Evolutionary conservation across 495 filamentous ascomycete species (phyloP).

Genomic region (Talaromyces liani): DNA sequence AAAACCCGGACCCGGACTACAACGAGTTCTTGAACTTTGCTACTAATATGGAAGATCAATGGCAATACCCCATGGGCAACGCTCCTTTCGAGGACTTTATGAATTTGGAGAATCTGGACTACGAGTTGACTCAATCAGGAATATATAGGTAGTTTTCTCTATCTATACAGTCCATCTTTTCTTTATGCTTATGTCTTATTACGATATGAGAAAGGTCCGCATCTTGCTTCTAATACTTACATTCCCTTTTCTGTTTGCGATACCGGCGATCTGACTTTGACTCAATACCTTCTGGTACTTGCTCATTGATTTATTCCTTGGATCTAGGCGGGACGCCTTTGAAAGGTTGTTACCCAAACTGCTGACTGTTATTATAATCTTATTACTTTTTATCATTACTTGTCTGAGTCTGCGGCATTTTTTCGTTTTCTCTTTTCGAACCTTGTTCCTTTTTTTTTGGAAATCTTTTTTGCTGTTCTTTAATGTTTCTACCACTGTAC

Average conservation of each 20-base stretch:
- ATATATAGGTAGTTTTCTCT: not conserved
- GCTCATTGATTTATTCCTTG: not conserved
- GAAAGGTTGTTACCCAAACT: not conserved
- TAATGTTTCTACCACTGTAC: not conserved
- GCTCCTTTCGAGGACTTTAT: not conserved
- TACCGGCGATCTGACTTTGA: not conserved
- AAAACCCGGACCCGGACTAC: slow-evolving; percentile 2
- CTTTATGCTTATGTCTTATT: not conserved
- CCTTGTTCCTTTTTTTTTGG: not conserved
- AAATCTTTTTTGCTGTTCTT: not conserved
- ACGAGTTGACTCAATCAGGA: not conserved
- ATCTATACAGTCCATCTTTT: not conserved
- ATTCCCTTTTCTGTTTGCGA: not conserved
- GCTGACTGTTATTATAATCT: not conserved
- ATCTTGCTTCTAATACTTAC: not conserved
- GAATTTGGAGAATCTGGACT: not conserved
- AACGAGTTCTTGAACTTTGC: not conserved
- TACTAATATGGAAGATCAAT: not conserved
- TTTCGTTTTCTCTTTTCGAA: not conserved
- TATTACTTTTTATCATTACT: not conserved
- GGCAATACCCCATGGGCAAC: slow-evolving; percentile 1
- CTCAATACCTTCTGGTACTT: not conserved
- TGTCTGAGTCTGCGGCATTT: not conserved
- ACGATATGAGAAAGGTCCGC: not conserved
- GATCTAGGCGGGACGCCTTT: not conserved